Base-by-base conservation (phyloP, 768 basidiomycete species). In the Kwoniella heveanensis region DNA sequence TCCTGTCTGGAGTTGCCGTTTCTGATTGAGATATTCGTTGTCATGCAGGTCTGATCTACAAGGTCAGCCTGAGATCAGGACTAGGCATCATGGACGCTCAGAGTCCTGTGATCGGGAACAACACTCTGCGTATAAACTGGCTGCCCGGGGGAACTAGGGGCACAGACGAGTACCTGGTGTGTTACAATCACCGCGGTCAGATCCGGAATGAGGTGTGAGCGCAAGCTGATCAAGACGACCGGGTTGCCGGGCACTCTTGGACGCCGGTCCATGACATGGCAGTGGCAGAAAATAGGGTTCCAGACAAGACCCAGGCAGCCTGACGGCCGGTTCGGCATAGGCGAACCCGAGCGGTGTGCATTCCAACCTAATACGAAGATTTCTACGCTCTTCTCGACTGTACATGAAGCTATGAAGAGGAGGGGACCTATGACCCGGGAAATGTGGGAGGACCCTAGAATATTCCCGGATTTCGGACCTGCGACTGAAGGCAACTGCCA, bases 371-470 rank as follows among this genome's bases (percentile, higher is more conserved):
- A 30, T 25, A 17, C 46, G 5, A 60, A 53, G 24, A 12, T 60
- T 4, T 19, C 37, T 30, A 25, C 48, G 25, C n/a, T 60, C 1
- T 21, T 60, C 21, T 19, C 27, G 6, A 36, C 36, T 5, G 26
- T 64, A 29, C 46, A 50, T 19, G 53, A 52, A 13, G 54, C 46
- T 2, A 64, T 64, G 62, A 44, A 47, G 55, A 48, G 47, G 6
- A 27, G 55, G 37, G 62, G 62, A 19, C 36, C 48, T 17, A 64
- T 64, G 30, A 64, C 53, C 8, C 54, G 47, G 2, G 36, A 46
- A 8, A 57, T 57, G 55, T 64, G 62, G 62, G 62, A 64, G 53
- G 44, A 64, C 29, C 49, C 57, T 25, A 50, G 62, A 37, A 64
- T 64, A 17, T 21, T 57, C n/a, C 62, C 62, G 26, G 44, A 47